phyloP scores from a whole-genome alignment of 2,329 filamentous ascomycete species.

The Sclerotinia subarctica region DNA sequence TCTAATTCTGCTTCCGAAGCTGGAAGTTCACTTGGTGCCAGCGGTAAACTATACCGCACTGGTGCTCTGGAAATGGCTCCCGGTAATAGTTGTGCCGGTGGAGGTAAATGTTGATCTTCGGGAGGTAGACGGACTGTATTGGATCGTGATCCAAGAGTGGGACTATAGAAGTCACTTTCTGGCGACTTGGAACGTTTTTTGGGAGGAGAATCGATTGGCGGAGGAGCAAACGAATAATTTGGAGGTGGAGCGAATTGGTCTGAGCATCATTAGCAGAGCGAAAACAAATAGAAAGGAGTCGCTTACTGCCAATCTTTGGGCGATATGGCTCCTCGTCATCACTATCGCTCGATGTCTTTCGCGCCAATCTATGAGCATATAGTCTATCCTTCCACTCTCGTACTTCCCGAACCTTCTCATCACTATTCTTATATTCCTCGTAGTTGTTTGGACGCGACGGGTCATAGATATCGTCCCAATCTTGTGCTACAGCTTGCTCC shows the following conservation, averaged over 20 bases:
- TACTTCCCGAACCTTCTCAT: constrained; percentile 76
- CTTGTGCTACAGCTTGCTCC: constrained; percentile 56
- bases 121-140: constrained; percentile 35
- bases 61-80: constrained; percentile 73
- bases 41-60: constrained; percentile 64
- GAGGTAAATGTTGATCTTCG: constrained; percentile 31
- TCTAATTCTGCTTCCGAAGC: constrained; percentile 52
- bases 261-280: constrained; percentile 35
- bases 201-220: constrained; percentile 43
- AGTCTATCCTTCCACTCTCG: constrained; percentile 82
- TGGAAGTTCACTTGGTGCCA: constrained; percentile 50
- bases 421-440: constrained; percentile 78
- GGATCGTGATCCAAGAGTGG: constrained; percentile 26
- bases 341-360: constrained; percentile 46
- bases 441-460: constrained; percentile 78
- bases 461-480: constrained; percentile 93
- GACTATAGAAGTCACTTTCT: constrained; percentile 26
- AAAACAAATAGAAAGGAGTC: not conserved
- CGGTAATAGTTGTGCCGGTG: constrained; percentile 35
- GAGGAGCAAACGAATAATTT: constrained; percentile 56
- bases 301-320: constrained; percentile 46
- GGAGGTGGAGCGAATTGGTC: constrained; percentile 60
- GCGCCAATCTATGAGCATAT: constrained; percentile 63
- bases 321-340: constrained; percentile 44
- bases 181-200: constrained; percentile 44